phyloP scores from a whole-genome alignment of 441 rosid genomes.

The Adansonia gregorii region DNA sequence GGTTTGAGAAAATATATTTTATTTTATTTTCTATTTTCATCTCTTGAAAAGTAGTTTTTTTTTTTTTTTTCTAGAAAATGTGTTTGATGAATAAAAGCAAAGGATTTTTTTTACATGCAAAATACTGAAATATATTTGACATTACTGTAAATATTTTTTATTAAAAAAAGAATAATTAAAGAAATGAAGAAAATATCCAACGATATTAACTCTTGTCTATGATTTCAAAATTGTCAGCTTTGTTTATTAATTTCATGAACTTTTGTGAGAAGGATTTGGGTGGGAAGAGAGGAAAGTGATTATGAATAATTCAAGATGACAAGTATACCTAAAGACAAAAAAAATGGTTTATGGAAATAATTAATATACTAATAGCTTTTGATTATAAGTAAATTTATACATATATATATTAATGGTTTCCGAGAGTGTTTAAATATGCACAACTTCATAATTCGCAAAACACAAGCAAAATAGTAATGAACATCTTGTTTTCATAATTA shows the following conservation, averaged over 20 bases:
- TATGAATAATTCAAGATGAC: constrained; percentile 11
- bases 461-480: background rate
- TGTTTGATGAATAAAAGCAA: background rate
- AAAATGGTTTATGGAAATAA: background rate
- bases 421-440: too few species aligned
- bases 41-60: background rate
- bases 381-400: background rate
- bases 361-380: background rate
- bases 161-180: background rate
- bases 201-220: background rate
- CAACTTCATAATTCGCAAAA: too few species aligned
- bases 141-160: background rate
- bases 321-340: background rate
- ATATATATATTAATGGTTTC: constrained; percentile 10
- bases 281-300: background rate
- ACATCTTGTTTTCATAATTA: background rate
- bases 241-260: background rate
- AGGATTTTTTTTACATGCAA: background rate
- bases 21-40: background rate
- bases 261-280: constrained; percentile 6
- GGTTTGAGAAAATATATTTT: background rate
- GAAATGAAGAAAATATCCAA: background rate
- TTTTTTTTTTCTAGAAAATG: background rate
- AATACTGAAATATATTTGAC: background rate
- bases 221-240: background rate